These are phyloP conservation scores for Dipteronia dyeriana DNA, from an alignment of 345 rosid genomes.

Conservation along the genomic window DNA sequence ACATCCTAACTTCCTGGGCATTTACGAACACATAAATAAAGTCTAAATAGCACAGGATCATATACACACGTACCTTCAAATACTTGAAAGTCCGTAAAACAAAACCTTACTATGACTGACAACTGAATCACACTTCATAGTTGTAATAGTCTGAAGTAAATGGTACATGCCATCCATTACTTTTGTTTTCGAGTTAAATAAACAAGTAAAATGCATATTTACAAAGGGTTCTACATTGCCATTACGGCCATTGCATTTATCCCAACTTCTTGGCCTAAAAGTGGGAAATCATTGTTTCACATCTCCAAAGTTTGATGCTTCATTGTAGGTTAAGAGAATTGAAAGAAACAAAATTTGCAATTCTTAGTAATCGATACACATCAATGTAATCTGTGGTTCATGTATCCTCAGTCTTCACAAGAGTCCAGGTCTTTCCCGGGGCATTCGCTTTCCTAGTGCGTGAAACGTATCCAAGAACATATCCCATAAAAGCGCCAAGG, in stretches of 20 bases:
- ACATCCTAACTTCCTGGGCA: not conserved
- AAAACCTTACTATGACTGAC: not conserved
- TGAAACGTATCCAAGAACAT: constrained; percentile 60
- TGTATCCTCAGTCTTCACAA: constrained; percentile 56
- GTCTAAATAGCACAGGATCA: not conserved
- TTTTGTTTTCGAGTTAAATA: not conserved
- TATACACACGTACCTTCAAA: not conserved
- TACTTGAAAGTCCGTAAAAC: not conserved
- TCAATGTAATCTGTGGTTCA: constrained; percentile 29
- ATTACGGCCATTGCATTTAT: not conserved
- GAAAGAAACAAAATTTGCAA: not conserved
- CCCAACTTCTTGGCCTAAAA: not conserved
- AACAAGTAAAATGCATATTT: not conserved
- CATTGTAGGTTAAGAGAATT: not conserved
- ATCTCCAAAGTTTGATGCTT: not conserved
- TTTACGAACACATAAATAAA: not conserved
- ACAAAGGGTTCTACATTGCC: constrained; percentile 2
- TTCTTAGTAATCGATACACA: not conserved
- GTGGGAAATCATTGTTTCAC: not conserved
- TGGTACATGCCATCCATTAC: not conserved
- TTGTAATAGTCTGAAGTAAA: not conserved
- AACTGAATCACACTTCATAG: not conserved
- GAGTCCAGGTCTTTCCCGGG: constrained; percentile 52
- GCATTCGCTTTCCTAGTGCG: constrained; percentile 48
- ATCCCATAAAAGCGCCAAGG: constrained; percentile 69